Conservation (phyloP, 139 green algal species). For the Prasinococcaceae sp. region DNA sequence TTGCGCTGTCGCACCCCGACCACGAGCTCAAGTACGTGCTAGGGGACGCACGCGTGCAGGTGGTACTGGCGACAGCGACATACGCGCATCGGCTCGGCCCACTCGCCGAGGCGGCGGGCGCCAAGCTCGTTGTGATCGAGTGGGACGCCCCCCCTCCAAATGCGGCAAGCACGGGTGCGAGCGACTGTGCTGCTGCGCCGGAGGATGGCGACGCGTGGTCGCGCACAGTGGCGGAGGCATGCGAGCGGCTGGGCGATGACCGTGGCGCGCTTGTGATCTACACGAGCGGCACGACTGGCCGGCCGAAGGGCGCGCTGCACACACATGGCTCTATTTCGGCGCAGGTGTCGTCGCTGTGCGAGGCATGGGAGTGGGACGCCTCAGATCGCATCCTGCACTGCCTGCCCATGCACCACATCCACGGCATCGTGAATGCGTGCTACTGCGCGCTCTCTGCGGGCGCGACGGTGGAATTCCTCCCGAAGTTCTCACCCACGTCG, state of each 20-base stretch:
- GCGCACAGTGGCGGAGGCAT: neutral
- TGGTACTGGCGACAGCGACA: constrained; percentile 13
- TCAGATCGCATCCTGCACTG: constrained; percentile 70
- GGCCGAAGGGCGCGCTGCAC: constrained; percentile 79
- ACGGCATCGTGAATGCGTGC: constrained; percentile 88
- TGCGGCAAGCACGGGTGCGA: neutral
- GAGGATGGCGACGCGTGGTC: neutral
- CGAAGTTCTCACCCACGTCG: constrained; percentile 48
- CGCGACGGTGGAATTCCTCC: constrained; percentile 57
- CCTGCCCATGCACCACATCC: constrained; percentile 81
- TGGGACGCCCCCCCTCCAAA: neutral
- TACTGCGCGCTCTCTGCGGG: constrained; percentile 50
- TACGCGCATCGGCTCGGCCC: neutral
- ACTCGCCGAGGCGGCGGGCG: neutral
- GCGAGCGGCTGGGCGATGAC: constrained; percentile 3
- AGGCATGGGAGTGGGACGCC: constrained; percentile 58
- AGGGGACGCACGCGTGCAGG: constrained; percentile 39
- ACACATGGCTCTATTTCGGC: constrained; percentile 47
- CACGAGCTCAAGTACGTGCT: constrained; percentile 66
- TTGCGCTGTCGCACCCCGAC: constrained; percentile 57
- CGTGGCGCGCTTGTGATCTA: constrained; percentile 82
- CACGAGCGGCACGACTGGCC: constrained; percentile 90
- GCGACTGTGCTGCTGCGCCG: neutral
- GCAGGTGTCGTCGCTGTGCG: constrained; percentile 38
- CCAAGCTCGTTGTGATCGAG: neutral